These are phyloP conservation scores for Krasilnikovozyma curviuscula DNA, from an alignment of 768 basidiomycete species.

Conservation along the genomic window DNA sequence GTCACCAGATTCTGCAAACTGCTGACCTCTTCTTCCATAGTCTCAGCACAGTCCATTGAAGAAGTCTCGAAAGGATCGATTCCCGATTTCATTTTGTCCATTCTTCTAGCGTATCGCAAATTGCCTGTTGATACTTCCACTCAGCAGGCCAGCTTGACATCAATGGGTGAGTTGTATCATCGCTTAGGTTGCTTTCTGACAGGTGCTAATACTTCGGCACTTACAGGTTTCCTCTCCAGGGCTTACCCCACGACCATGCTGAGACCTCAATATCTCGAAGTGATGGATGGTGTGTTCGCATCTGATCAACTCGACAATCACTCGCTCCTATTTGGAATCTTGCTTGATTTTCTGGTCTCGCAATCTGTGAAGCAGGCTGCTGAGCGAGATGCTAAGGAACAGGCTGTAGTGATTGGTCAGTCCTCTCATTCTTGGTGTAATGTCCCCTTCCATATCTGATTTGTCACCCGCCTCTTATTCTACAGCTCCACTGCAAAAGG, in stretches of 20 bases:
- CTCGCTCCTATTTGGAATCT: conserved; percentile 57
- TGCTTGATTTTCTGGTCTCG: conserved; percentile 76
- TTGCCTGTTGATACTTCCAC: too few relatives aligned
- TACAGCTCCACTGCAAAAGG: background rate
- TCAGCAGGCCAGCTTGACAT: too few relatives aligned
- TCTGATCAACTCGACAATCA: conserved; percentile 52
- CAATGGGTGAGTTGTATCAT: too few relatives aligned
- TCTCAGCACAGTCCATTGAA: too few relatives aligned
- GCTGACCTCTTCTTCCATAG: conserved; percentile 2
- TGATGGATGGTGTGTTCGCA: conserved; percentile 79
- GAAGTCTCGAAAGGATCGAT: too few relatives aligned
- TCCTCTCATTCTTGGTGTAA: background rate
- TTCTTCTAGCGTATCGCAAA: too few relatives aligned
- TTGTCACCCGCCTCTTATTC: background rate
- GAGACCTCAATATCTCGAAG: conserved; percentile 47
- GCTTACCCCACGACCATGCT: conserved; percentile 84
- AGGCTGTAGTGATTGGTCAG: background rate
- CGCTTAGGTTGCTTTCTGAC: too few relatives aligned
- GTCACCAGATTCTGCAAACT: background rate
- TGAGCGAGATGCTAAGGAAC: conserved; percentile 15
- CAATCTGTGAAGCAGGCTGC: conserved; percentile 59
- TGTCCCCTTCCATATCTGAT: too few relatives aligned
- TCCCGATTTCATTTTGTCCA: too few relatives aligned
- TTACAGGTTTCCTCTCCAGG: conserved; percentile 68
- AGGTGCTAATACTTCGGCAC: too few relatives aligned